phyloP scores from a whole-genome alignment of 2,329 filamentous ascomycete genomes.

The Aspergillus tanneri region DNA sequence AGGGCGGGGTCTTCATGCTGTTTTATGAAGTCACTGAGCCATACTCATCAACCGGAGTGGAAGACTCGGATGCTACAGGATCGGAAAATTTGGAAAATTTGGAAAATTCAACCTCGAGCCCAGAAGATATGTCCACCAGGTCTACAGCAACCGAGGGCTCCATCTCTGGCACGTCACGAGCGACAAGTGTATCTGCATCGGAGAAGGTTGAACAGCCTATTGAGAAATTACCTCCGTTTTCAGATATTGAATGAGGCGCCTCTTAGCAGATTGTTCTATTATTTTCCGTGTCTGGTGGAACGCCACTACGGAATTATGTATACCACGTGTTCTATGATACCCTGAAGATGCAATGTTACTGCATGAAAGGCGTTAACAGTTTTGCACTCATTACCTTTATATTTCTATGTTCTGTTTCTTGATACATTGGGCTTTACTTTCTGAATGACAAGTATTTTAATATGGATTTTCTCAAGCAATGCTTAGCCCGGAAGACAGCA shows the following conservation, averaged over 20 bases:
- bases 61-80: too few species aligned
- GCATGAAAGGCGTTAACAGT: conserved; percentile 14
- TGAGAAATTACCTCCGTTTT: conserved; percentile 2
- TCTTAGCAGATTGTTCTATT: conserved; percentile 3
- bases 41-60: too few species aligned
- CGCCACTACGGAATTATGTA: conserved; percentile 8
- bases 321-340: conserved; percentile 20
- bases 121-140: conserved; percentile 28
- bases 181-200: conserved; percentile 30
- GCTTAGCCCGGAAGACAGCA: too few species aligned
- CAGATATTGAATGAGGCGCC: conserved; percentile 16
- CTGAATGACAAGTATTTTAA: neutral
- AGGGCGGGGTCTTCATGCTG: conserved; percentile 91
- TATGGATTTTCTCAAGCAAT: too few species aligned
- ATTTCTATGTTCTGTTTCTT: neutral
- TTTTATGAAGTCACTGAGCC: conserved; percentile 79
- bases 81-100: neutral
- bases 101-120: conserved; percentile 21
- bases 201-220: conserved; percentile 15
- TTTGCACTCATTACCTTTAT: too few species aligned
- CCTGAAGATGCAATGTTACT: conserved; percentile 8
- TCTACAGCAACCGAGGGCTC: conserved; percentile 28
- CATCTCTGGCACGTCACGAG: conserved; percentile 28
- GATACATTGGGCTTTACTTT: neutral
- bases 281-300: neutral